Evolutionary conservation across 495 filamentous ascomycete genomes (phyloP), one percentile per base, ranked within the genome.

Genomic region (Lasiosphaeria ovina): DNA sequence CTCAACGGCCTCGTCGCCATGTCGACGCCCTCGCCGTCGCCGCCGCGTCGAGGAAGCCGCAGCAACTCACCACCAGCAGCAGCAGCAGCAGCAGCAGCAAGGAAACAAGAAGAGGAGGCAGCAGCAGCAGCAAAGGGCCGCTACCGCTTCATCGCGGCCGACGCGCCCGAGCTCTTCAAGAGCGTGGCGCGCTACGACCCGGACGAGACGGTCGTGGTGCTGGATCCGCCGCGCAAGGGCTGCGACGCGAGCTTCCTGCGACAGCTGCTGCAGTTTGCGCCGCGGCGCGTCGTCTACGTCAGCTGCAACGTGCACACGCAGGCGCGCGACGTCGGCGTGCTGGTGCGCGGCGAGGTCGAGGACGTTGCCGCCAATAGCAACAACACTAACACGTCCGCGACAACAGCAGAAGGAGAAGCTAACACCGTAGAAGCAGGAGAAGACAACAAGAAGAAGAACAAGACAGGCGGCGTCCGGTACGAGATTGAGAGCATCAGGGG

Each of bases 221-320:
- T 98, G 61, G 94, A 98, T 73, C 94, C 94, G 36, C 92, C 94
- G 31, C 82, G 95, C 53, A 98, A 98, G 72, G 94, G 94, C 9
- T 98, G 94, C 71, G 93, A 96, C 58, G 85, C 88, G 11, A 81
- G 78, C 51, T 98, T 98, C 73, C 73, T 98, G 35, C 63, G 76
- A 24, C 94, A 98, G 78, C 73, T 98, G 61, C 69, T 97, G 24
- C 67, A 71, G 17, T 97, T 85, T 64, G 86, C 79, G 51, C 94
- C 94, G 5, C 79, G 79, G 58, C 76, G 93, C 50, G 82, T 98
- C 11, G 87, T 96, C 7, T 98, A 98, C 69, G 94, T 98, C 24
- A 93, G 89, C 58, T 98, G 94, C 64, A 98, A 98, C 70, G 95
- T 98, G 58, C 95, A 98, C 68, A 97, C 94, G 24, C 94, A 98